Evolutionary conservation across 2,329 filamentous ascomycete species (phyloP).

Genomic region (Hysterium pulicare): DNA sequence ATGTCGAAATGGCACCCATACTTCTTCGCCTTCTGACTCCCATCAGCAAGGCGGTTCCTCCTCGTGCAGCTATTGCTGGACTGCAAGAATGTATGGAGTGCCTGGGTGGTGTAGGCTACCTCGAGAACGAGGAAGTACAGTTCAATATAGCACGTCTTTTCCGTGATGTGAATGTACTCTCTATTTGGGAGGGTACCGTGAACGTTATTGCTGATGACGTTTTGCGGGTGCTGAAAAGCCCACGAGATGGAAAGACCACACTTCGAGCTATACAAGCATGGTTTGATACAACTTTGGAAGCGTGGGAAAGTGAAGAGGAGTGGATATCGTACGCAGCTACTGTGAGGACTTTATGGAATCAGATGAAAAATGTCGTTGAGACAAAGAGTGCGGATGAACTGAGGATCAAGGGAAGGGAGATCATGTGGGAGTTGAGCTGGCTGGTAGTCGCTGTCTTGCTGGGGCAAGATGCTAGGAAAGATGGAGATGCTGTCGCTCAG

Average conservation of each 20-base stretch:
- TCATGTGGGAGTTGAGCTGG: slow-evolving; percentile 30
- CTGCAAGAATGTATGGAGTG: slow-evolving; percentile 55
- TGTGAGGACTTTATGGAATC: slow-evolving; percentile 7
- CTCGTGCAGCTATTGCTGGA: slow-evolving; percentile 49
- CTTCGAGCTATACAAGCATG: slow-evolving; percentile 15
- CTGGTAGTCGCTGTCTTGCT: slow-evolving; percentile 36
- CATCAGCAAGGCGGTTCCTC: slow-evolving; percentile 58
- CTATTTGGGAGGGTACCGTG: slow-evolving; percentile 72
- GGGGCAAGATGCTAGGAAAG: slow-evolving; percentile 35
- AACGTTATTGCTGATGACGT: slow-evolving; percentile 62
- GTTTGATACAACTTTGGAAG: slow-evolving; percentile 7
- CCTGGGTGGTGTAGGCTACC: slow-evolving; percentile 64
- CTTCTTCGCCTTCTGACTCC: slow-evolving; percentile 59
- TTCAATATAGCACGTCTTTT: slow-evolving; percentile 65
- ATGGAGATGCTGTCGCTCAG: slow-evolving; percentile 26
- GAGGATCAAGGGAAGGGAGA: slow-evolving; percentile 21
- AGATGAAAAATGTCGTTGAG: slow-evolving; percentile 9
- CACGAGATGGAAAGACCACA: slow-evolving; percentile 18
- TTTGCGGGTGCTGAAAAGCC: slow-evolving; percentile 41
- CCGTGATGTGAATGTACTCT: slow-evolving; percentile 61
- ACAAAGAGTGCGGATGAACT: slow-evolving; percentile 12
- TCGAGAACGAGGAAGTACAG: slow-evolving; percentile 59
- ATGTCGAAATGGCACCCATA: slow-evolving; percentile 24
- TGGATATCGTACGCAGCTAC: not conserved
- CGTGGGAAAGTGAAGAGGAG: slow-evolving; percentile 9